Percentiles rank a stretch among this genome's conserved stretches.
These are phyloP conservation scores for Syncephalastrum monosporum DNA, from an alignment of 371 early-diverging fungal genomes.

Conservation along the genomic window DNA sequence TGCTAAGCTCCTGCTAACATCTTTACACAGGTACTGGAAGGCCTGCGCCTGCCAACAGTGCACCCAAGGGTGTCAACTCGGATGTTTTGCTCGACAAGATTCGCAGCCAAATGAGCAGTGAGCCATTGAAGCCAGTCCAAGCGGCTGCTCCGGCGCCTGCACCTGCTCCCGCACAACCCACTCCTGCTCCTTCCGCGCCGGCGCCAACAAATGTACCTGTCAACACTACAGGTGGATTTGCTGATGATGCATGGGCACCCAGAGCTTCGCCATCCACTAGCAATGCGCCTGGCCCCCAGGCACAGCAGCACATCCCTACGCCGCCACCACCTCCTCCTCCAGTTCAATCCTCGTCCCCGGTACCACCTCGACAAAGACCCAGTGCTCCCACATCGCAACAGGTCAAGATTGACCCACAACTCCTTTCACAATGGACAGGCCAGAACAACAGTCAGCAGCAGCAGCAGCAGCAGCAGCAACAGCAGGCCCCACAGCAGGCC, in stretches of 20 bases:
- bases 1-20: conserved; percentile 16
- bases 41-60: conserved; percentile 41
- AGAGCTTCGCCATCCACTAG: conserved; percentile 28
- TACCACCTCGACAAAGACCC: conserved; percentile 28
- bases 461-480: conserved; percentile 25
- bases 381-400: conserved; percentile 32
- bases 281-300: conserved; percentile 9
- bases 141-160: conserved; percentile 12
- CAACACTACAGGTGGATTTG: conserved; percentile 31
- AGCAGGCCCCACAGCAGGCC: conserved; percentile 8
- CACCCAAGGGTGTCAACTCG: conserved; percentile 36
- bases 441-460: conserved; percentile 9
- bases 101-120: conserved; percentile 24
- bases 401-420: conserved; percentile 35
- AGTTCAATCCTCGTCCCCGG: conserved; percentile 4
- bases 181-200: conserved; percentile 5
- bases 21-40: conserved; percentile 34
- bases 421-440: conserved; percentile 37
- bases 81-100: conserved; percentile 25
- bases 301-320: conserved; percentile 11
- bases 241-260: conserved; percentile 57
- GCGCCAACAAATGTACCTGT: neutral
- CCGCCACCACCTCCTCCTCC: conserved; percentile 18
- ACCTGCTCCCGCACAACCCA: conserved; percentile 6
- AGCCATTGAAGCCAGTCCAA: conserved; percentile 34